Percentiles rank a stretch among this genome's conserved stretches.
Conservation (phyloP, 2,329 filamentous ascomycete genomes). For the Penicillium griseofulvum region DNA sequence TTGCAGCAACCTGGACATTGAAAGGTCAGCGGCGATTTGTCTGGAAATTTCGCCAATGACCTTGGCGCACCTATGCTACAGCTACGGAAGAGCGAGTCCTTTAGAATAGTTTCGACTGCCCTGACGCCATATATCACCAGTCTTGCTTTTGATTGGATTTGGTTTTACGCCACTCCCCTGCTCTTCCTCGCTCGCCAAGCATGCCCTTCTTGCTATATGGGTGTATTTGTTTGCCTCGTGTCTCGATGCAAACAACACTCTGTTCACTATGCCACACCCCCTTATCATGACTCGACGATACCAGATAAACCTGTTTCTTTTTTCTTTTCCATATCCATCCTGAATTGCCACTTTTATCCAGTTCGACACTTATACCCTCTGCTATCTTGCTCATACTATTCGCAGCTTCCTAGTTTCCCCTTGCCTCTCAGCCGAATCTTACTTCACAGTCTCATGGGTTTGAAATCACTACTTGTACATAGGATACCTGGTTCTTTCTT, state of each 20-base stretch:
- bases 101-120: not conserved
- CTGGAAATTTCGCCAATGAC: not conserved
- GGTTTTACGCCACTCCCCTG: not conserved
- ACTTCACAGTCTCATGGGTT: not conserved
- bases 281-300: slow-evolving; percentile 18
- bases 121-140: not conserved
- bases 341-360: not conserved
- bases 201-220: slow-evolving; percentile 1
- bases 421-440: not conserved
- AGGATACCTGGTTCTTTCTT: slow-evolving; percentile 1
- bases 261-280: not conserved
- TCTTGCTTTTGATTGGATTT: not conserved
- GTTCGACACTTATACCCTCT: slow-evolving; percentile 20
- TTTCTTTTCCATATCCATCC: not conserved
- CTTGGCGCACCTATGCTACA: not conserved
- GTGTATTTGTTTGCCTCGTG: not conserved
- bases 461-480: slow-evolving; percentile 4
- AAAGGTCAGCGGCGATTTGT: not conserved
- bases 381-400: slow-evolving; percentile 5
- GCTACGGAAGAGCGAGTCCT: not conserved
- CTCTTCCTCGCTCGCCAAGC: not conserved
- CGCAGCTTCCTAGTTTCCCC: not conserved
- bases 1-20: not conserved
- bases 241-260: not conserved
- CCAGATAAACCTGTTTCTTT: slow-evolving; percentile 11